These are phyloP conservation scores for Carpinus viminea DNA, from an alignment of 306 rosid species.

Conservation along the genomic window DNA sequence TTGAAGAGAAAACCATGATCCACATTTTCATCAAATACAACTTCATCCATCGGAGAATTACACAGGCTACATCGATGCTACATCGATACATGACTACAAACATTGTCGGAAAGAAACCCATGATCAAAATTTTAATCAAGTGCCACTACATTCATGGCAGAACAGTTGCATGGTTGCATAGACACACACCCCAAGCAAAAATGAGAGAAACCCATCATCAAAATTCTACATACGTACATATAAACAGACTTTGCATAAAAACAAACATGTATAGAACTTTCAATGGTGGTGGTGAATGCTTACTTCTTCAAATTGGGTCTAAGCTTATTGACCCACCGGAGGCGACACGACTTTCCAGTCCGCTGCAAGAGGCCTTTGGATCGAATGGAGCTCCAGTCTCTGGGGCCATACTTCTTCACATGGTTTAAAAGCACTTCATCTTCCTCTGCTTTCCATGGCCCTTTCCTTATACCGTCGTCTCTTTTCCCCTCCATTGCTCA, in stretches of 20 bases:
- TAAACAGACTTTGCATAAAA: not conserved
- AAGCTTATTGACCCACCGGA: slow-evolving; percentile 97
- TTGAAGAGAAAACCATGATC: not conserved
- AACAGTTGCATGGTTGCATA: too few species aligned
- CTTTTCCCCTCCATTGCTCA: slow-evolving; percentile 48
- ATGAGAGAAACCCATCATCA: not conserved
- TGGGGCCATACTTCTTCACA: slow-evolving; percentile 71
- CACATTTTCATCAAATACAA: slow-evolving; percentile 15
- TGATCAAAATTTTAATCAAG: not conserved
- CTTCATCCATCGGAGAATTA: not conserved
- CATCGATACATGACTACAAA: not conserved
- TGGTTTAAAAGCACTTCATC: slow-evolving; percentile 69
- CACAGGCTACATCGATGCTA: not conserved
- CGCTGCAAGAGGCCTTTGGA: slow-evolving; percentile 90
- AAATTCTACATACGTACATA: not conserved
- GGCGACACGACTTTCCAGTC: slow-evolving; percentile 93
- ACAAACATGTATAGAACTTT: not conserved
- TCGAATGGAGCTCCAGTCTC: slow-evolving; percentile 99
- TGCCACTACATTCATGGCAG: too few species aligned
- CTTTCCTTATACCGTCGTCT: slow-evolving; percentile 62
- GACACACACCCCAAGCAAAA: slow-evolving; percentile 12
- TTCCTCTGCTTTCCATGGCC: slow-evolving; percentile 84
- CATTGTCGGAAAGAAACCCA: not conserved
- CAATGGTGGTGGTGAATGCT: not conserved
- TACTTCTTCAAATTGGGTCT: slow-evolving; percentile 88